Conservation (phyloP, 495 filamentous ascomycete genomes). For the Aspergillus panamensis region DNA sequence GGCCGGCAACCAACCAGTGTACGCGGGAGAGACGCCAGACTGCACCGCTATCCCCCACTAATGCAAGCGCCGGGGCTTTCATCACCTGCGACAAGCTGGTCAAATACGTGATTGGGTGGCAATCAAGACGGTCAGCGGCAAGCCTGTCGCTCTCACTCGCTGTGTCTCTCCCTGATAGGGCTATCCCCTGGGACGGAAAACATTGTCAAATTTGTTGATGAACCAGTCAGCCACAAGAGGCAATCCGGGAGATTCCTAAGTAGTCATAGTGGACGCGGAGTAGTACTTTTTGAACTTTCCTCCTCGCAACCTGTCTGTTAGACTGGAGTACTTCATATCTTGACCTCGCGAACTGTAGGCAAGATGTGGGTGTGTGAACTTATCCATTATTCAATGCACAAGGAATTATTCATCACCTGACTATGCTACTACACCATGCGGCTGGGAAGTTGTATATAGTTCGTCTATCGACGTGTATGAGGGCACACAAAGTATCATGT, state of each 20-base stretch:
- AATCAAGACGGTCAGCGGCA: slow-evolving; percentile 11
- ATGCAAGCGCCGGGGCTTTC: slow-evolving; percentile 13
- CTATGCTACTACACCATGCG: too few species aligned
- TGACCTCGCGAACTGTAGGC: too few species aligned
- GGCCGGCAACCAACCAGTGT: slow-evolving; percentile 12
- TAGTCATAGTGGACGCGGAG: too few species aligned
- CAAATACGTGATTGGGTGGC: slow-evolving; percentile 13
- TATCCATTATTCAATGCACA: too few species aligned
- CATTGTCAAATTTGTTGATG: background rate
- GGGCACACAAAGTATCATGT: background rate
- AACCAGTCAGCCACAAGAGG: background rate
- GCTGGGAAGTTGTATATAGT: too few species aligned
- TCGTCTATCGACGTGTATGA: background rate
- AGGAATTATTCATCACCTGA: too few species aligned
- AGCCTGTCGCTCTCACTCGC: slow-evolving; percentile 15
- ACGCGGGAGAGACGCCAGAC: slow-evolving; percentile 8
- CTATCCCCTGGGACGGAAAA: background rate
- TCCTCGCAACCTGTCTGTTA: too few species aligned
- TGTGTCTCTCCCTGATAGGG: slow-evolving; percentile 6
- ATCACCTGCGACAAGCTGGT: slow-evolving; percentile 11
- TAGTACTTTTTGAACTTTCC: too few species aligned
- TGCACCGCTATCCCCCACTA: slow-evolving; percentile 15
- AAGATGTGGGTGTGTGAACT: too few species aligned
- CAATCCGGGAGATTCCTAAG: too few species aligned
- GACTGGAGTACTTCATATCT: too few species aligned